Percentiles rank a stretch among this genome's conserved stretches.
Conservation (phyloP, 1,284 basidiomycete genomes). For the Rhodotorula sp. region DNA sequence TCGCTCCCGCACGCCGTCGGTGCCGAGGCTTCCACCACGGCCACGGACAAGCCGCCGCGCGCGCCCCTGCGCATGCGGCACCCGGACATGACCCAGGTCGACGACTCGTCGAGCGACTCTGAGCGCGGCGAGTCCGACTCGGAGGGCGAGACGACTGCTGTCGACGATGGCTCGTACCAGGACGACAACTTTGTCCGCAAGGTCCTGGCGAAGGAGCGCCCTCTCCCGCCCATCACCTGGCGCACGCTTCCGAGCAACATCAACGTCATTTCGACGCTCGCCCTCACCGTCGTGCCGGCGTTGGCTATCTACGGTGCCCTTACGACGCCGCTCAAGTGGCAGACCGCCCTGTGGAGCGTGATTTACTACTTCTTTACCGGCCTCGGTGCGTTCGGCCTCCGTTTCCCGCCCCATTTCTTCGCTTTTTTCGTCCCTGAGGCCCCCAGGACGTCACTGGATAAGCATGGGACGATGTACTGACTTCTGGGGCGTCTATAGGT, state of each 20-base stretch:
- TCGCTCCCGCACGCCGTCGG: constrained; percentile 20
- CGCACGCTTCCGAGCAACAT: constrained; percentile 69
- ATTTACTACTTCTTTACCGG: constrained; percentile 75
- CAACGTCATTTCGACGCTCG: constrained; percentile 72
- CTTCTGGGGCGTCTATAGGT: not conserved
- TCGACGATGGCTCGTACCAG: constrained; percentile 63
- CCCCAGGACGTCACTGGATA: too few relatives aligned
- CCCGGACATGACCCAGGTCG: constrained; percentile 17
- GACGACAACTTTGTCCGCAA: constrained; percentile 88
- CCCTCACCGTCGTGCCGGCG: constrained; percentile 70
- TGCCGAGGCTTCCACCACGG: not conserved
- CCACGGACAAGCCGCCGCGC: constrained; percentile 7
- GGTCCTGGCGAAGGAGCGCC: constrained; percentile 70
- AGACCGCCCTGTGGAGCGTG: constrained; percentile 66
- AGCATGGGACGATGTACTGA: too few relatives aligned
- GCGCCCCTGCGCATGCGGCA: constrained; percentile 36
- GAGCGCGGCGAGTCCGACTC: constrained; percentile 37
- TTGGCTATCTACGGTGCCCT: constrained; percentile 69
- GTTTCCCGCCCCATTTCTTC: not conserved
- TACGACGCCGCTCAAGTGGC: constrained; percentile 62
- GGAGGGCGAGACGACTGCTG: constrained; percentile 45
- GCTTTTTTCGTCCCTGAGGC: not conserved
- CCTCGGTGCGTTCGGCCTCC: constrained; percentile 54
- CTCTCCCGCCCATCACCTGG: constrained; percentile 74
- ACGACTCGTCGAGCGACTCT: constrained; percentile 24